Percentiles rank a stretch among this genome's conserved stretches.
These are phyloP conservation scores for Neurospora discreta DNA, from an alignment of 495 filamentous ascomycete species.

Conservation along the genomic window DNA sequence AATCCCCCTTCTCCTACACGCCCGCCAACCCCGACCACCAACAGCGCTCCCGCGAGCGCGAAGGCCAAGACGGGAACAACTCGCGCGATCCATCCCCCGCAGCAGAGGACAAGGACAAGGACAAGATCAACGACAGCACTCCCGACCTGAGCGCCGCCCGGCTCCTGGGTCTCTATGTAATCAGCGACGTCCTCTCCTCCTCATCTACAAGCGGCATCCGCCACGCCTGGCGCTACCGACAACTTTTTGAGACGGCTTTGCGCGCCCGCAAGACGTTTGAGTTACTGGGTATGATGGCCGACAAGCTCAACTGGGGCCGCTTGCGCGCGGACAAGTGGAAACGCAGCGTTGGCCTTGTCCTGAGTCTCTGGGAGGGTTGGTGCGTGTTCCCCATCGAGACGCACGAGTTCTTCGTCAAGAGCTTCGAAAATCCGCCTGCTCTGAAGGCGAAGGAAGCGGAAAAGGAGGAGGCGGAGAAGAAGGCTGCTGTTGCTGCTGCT, in stretches of 20 bases:
- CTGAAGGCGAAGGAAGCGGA: constrained; percentile 36
- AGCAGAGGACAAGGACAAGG: constrained; percentile 24
- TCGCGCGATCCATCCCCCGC: constrained; percentile 25
- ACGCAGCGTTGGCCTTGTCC: constrained; percentile 59
- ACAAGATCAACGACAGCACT: constrained; percentile 21
- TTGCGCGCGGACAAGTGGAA: constrained; percentile 86
- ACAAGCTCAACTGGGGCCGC: constrained; percentile 69
- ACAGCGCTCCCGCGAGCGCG: constrained; percentile 31
- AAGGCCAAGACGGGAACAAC: constrained; percentile 16
- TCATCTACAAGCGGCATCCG: constrained; percentile 73
- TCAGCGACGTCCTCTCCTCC: constrained; percentile 81
- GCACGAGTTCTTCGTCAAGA: constrained; percentile 59
- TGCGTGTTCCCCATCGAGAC: constrained; percentile 70
- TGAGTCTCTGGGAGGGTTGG: constrained; percentile 83
- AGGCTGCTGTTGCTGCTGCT: constrained; percentile 21
- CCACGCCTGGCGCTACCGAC: constrained; percentile 83
- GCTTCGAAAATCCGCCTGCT: constrained; percentile 65
- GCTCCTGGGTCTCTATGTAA: constrained; percentile 72
- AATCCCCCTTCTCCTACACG: constrained; percentile 59
- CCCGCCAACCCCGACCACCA: constrained; percentile 36
- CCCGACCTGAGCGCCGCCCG: constrained; percentile 61
- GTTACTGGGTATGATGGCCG: constrained; percentile 65
- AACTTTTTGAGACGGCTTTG: constrained; percentile 70
- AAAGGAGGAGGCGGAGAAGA: constrained; percentile 39
- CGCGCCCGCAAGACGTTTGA: constrained; percentile 65